Evolutionary conservation across 2,329 filamentous ascomycete genomes (phyloP), one percentile per base, ranked within the genome.

Genomic region (Sarocladiaceae sp.): DNA sequence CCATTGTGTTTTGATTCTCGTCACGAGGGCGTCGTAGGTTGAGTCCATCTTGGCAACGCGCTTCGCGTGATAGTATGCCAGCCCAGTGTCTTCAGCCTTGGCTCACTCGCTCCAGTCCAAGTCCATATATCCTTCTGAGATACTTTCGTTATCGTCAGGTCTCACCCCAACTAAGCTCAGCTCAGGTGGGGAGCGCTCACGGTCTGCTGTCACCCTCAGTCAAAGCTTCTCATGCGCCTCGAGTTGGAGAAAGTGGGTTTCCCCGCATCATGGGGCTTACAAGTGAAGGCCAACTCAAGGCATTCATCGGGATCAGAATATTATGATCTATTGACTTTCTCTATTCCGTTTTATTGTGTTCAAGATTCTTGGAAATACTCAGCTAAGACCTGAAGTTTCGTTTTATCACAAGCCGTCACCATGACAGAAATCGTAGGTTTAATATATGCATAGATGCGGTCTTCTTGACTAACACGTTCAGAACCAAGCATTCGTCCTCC

Each of bases 401-500:
- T n/a, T n/a, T 23, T 20, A 22, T 22, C 40, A 17, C 20, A 44
- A n/a, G n/a, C 18, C 25, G 25, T 7, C 12, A 44, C 17, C 40
- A 44, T 44, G 40, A 23, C 20, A 23, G 40, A 44, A 44, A 44
- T 44, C n/a, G 40, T 44, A 44, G n/a, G 31, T n/a, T 35, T n/a
- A 13, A 47, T 47, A 47, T 47, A 22, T 47, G 23, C 42, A 47
- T 20, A 37, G 35, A 10, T 12, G 35, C 35, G n/a, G 6, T 37
- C 35, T n/a, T n/a, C n/a, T 37, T n/a, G n/a, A n/a, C 36, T 49
- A 23, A 12, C 33, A 7, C 11, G 33, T 17, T 31, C 25, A 71
- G 66, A 79, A 75, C 58, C 71, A 64, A 1, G 70, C 75, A 7
- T 76, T 77, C 55, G 75, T 77, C 36, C 68, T 79, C 12, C 68